Percentiles rank a stretch among this genome's conserved stretches.
phyloP scores from a whole-genome alignment of 345 rosid species.

The Eutrema yunnanense region DNA sequence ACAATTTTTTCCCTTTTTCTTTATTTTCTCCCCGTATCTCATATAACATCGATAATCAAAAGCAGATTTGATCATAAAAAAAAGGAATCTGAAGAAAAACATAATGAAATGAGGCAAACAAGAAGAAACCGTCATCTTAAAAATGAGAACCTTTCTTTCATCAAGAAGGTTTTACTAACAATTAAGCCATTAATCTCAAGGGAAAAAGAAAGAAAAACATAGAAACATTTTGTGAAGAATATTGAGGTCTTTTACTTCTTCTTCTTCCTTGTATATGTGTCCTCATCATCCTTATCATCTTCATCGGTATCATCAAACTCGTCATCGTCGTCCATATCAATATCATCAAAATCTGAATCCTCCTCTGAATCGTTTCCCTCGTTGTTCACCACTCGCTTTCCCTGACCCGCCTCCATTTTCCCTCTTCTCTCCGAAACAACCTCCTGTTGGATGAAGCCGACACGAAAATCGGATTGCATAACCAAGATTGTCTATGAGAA shows the following conservation, averaged over 20 bases:
- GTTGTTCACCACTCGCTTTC: no score
- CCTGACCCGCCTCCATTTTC: constrained; percentile 3
- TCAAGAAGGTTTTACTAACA: background rate
- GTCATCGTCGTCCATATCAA: constrained; percentile 16
- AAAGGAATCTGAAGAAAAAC: background rate
- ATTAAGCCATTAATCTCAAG: background rate
- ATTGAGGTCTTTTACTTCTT: background rate
- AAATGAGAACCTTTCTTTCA: background rate
- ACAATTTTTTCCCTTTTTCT: no score
- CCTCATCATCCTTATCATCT: background rate
- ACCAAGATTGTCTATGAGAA: background rate
- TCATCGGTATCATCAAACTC: constrained; percentile 8
- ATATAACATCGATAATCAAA: no score
- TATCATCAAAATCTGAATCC: constrained; percentile 15
- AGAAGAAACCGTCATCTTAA: background rate
- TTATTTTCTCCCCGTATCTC: no score
- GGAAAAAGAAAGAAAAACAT: background rate
- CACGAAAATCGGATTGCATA: background rate
- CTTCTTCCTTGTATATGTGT: background rate
- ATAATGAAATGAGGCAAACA: background rate
- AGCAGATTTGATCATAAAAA: no score
- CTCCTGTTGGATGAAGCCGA: background rate
- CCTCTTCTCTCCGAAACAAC: background rate
- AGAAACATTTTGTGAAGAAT: background rate
- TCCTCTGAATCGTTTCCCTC: constrained; percentile 9